phyloP scores from a whole-genome alignment of 768 basidiomycete genomes.

The Collybia sp. region DNA sequence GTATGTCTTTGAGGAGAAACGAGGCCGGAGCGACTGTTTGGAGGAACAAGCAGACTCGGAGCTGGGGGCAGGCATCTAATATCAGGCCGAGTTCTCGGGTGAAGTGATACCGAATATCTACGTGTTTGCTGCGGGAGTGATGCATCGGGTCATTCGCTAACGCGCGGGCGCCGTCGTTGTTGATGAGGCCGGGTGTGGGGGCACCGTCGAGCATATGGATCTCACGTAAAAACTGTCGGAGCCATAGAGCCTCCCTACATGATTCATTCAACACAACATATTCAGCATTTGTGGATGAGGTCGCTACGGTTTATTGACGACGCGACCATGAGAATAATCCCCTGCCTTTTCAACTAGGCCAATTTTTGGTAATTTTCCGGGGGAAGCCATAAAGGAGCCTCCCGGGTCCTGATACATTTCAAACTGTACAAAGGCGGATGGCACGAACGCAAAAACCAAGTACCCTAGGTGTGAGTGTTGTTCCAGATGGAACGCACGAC shows the following conservation, averaged over 20 bases:
- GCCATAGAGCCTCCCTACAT: constrained; percentile 19
- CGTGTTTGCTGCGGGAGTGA: constrained; percentile 36
- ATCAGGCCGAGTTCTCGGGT: constrained; percentile 28
- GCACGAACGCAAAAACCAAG: neutral
- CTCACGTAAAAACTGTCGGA: constrained; percentile 11
- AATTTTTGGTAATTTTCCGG: too few relatives aligned
- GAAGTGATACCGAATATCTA: constrained; percentile 35
- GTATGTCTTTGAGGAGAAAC: neutral
- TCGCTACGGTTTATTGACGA: constrained; percentile 25
- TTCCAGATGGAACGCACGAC: constrained; percentile 51
- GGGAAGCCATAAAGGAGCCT: too few relatives aligned
- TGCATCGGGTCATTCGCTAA: constrained; percentile 26
- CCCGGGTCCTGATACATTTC: too few relatives aligned
- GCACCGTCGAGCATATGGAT: constrained; percentile 10
- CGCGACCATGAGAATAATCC: too few relatives aligned
- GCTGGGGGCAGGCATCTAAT: neutral
- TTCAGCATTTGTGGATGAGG: constrained; percentile 34
- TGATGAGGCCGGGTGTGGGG: constrained; percentile 13
- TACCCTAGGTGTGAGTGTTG: constrained; percentile 32
- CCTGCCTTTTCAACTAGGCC: too few relatives aligned
- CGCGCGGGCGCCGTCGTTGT: constrained; percentile 33
- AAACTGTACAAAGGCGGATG: neutral
- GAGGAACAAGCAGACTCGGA: neutral
- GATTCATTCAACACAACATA: constrained; percentile 34
- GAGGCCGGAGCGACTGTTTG: neutral